phyloP scores from a whole-genome alignment of 73 alveolate species.

The Tetrahymena elliotti region DNA sequence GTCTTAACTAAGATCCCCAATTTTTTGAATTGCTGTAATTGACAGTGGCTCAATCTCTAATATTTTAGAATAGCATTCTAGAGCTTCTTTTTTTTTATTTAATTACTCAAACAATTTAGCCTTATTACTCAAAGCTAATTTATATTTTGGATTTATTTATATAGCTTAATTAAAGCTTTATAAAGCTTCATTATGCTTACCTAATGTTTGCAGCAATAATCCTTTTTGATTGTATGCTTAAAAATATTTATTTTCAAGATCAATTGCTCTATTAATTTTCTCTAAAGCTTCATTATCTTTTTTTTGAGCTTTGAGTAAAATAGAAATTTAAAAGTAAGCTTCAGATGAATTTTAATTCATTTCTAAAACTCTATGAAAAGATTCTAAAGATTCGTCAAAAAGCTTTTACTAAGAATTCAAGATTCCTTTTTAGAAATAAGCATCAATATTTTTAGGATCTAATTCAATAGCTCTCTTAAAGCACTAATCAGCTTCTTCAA shows the following conservation, averaged over 20 bases:
- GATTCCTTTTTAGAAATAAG: neutral
- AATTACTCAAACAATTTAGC: neutral
- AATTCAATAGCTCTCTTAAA: neutral
- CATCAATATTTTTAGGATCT: neutral
- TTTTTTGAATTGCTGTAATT: no score
- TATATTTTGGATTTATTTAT: neutral
- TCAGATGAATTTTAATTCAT: neutral
- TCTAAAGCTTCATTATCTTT: neutral
- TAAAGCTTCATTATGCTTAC: neutral
- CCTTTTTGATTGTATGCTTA: neutral
- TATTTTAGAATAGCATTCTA: neutral
- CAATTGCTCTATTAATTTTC: neutral
- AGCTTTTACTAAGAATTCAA: neutral
- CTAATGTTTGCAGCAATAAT: neutral
- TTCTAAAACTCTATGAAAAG: neutral
- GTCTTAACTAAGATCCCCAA: neutral
- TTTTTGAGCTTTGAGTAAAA: neutral
- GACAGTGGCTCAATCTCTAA: neutral
- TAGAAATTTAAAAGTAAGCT: neutral
- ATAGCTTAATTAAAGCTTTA: neutral
- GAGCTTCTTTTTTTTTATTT: neutral
- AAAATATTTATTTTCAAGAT: neutral
- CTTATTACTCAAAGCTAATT: neutral
- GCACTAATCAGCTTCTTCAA: neutral
- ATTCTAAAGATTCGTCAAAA: neutral